phyloP scores from a whole-genome alignment of 495 filamentous ascomycete genomes.

The Cercophora newfieldiana region DNA sequence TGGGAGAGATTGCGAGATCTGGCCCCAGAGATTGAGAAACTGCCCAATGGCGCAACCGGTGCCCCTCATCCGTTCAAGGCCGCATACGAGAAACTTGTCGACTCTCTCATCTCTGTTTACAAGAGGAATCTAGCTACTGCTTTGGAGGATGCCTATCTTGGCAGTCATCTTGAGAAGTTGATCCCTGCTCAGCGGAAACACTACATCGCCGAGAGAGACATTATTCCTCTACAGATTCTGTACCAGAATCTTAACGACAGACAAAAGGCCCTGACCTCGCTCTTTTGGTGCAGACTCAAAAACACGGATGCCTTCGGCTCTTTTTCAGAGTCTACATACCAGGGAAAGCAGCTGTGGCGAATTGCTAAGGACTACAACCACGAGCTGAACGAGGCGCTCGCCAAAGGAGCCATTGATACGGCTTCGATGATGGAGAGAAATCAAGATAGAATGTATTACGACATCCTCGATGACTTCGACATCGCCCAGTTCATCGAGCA shows the following conservation, averaged over 20 bases:
- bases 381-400: neutral
- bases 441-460: neutral
- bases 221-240: slow-evolving; percentile 15
- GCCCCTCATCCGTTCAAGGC: slow-evolving; percentile 51
- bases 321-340: neutral
- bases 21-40: neutral
- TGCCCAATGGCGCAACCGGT: neutral
- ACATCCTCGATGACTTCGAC: neutral
- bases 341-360: neutral
- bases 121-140: slow-evolving; percentile 14
- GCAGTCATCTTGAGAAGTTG: slow-evolving; percentile 1
- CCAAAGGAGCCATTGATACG: neutral
- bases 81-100: slow-evolving; percentile 20
- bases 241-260: slow-evolving; percentile 23
- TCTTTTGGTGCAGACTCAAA: slow-evolving; percentile 35
- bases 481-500: slow-evolving; percentile 10
- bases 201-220: slow-evolving; percentile 25
- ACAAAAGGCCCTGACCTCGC: slow-evolving; percentile 34
- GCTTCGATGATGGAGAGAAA: neutral
- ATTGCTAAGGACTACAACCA: neutral
- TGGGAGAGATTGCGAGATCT: slow-evolving; percentile 23
- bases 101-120: slow-evolving; percentile 21
- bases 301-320: neutral
- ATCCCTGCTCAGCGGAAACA: slow-evolving; percentile 31
- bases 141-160: neutral